phyloP scores from a whole-genome alignment of 1,139 yeast genomes.

The Pichia sp. region DNA sequence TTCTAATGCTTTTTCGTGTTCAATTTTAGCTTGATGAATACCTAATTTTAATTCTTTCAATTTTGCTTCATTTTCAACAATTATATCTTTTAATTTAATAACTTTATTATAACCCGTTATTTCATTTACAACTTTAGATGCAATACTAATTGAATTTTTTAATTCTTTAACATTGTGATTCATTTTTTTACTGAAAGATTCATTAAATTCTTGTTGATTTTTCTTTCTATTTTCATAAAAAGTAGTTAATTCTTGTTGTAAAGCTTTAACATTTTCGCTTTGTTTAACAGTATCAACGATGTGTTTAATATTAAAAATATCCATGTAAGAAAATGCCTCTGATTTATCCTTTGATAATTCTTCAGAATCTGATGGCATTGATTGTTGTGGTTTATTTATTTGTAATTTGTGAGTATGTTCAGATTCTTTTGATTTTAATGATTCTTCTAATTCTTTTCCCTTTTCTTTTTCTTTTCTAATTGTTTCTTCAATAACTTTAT shows the following conservation, averaged over 20 bases:
- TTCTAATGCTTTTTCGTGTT: constrained; percentile 59
- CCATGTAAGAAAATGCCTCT: constrained; percentile 1
- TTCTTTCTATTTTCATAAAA: constrained; percentile 23
- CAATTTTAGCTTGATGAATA: constrained; percentile 45
- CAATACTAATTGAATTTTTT: constrained; percentile 60
- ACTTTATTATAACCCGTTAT: constrained; percentile 88
- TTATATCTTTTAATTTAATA: constrained; percentile 60
- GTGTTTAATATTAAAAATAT: constrained; percentile 16
- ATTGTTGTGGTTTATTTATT: too few species aligned
- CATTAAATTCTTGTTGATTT: constrained; percentile 44
- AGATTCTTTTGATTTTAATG: neutral
- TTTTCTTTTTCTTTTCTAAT: neutral
- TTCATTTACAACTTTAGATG: constrained; percentile 75
- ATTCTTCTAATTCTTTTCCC: neutral
- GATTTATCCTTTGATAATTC: too few species aligned
- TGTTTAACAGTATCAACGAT: constrained; percentile 24
- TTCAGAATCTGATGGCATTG: too few species aligned
- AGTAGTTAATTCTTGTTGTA: constrained; percentile 26
- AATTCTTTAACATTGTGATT: constrained; percentile 54
- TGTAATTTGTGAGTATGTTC: too few species aligned
- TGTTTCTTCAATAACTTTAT: neutral
- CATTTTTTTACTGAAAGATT: constrained; percentile 51
- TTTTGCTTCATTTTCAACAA: constrained; percentile 36
- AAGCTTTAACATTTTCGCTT: constrained; percentile 28
- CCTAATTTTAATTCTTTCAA: constrained; percentile 43